Evolutionary conservation across 1,284 basidiomycete species (phyloP), one percentile per base, ranked within the genome.

Genomic region (Dichomitus squalens): DNA sequence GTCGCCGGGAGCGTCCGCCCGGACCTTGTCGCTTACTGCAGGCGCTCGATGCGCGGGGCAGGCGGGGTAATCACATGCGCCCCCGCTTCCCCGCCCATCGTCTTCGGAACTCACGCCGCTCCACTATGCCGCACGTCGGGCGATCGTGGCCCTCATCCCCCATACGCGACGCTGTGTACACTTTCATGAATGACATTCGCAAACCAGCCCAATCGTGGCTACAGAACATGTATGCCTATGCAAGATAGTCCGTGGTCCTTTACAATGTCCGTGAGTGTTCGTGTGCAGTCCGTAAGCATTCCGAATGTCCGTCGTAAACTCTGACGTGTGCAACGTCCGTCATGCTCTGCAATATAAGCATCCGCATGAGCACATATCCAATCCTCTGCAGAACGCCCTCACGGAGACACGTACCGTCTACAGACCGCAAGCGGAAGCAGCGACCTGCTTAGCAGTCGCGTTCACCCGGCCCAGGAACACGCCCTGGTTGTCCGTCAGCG

Each of bases 401-500:
- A 5, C 0, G 31, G 11, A 39, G 9, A 35, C 33, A 39, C 52
- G 11, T 18, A 43, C 31, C 2, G 3, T 25, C 66, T 51, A 70
- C 21, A 69, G 59, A 7, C 70, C 70, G 48, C 71, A 72, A 34
- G 56, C 48, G 14, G 63, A 64, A 21, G 59, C 52, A 36, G 53
- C 58, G 21, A 70, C 62, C 56, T 66, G 63, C 44, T 39, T 61
- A 11, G 66, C 68, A 16, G 47, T 52, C 5, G 66, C 70, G 38
- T 66, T 38, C 31, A 73, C 49, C 20, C 57, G 51, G 20, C 71
- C 71, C 16, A 68, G 46, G 48, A 58, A 61, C 50, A 43, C 56
- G 12, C 58, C 68, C 53, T 70, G 64, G 25, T 63, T 61, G 56
- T 65, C 49, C 55, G 71, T 72, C 38, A 73, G 61, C 20, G 50